phyloP scores from a whole-genome alignment of 2,329 filamentous ascomycete genomes.

The Coleophoma eucalyptorum region DNA sequence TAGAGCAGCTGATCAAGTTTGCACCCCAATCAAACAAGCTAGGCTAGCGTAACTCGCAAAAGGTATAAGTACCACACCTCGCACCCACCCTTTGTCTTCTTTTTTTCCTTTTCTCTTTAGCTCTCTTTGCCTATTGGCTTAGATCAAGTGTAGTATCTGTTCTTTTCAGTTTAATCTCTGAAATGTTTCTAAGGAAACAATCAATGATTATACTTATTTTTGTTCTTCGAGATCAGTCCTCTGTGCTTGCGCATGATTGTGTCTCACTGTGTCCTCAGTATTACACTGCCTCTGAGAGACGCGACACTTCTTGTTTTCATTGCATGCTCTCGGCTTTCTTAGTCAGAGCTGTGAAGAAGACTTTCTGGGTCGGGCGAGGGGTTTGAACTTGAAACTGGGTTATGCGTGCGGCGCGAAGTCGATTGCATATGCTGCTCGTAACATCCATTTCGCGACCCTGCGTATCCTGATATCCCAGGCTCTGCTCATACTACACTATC shows the following conservation, averaged over 20 bases:
- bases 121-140: constrained; percentile 61
- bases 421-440: too few relatives aligned
- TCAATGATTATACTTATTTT: constrained; percentile 80
- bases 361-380: too few relatives aligned
- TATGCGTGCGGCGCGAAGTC: too few relatives aligned
- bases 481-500: too few relatives aligned
- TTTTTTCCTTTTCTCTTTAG: constrained; percentile 48
- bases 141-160: constrained; percentile 94
- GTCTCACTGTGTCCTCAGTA: constrained; percentile 66
- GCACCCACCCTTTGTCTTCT: constrained; percentile 21
- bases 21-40: too few relatives aligned
- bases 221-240: constrained; percentile 47
- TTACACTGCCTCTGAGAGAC: constrained; percentile 69
- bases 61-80: background rate
- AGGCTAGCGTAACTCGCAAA: background rate
- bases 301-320: constrained; percentile 55
- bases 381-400: too few relatives aligned
- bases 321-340: constrained; percentile 41
- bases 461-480: too few relatives aligned
- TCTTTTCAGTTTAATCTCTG: constrained; percentile 96
- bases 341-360: constrained; percentile 50
- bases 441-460: too few relatives aligned
- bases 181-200: constrained; percentile 70
- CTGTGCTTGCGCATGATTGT: constrained; percentile 67
- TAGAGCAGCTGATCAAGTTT: too few relatives aligned